Evolutionary conservation across 257 asterid genomes (phyloP), one percentile per base, ranked within the genome.

Genomic region (Lycium barbarum): DNA sequence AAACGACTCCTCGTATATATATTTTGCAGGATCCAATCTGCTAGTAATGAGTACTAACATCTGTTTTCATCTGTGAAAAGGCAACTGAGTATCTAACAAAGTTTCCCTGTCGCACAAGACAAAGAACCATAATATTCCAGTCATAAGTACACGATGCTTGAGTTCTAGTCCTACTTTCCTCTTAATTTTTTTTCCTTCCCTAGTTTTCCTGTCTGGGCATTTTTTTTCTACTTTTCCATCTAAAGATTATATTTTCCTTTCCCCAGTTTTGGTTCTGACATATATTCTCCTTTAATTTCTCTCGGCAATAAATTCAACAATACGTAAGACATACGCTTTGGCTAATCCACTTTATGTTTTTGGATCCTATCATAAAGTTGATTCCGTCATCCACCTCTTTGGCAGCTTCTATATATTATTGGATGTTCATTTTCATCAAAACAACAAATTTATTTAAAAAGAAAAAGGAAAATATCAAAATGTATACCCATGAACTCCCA

Each of bases 71-170:
- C 36, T 72, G 17, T n/a, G 17, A 72, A 45, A 72, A 6, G n/a
- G 38, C 59, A 33, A n/a, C 9, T 11, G 59, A 45, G 61, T 22
- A 47, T 47, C 61, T 47, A 49, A 22, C 81, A 49, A 49, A 74
- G 59, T 74, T 49, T 74, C 11, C 22, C 49, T 13, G 40, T 12
- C n/a, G 33, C 65, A 4, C 80, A 45, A 58, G 17, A 83, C 7
- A 49, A 15, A 66, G 66, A 81, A n/a, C 17, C 66, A 35, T 67
- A 67, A 36, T 36, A 67, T 66, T 63, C 51, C n/a, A 47, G 18
- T 53, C 62, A 74, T 62, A 74, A 47, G 43, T 49, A 74, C 43
- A 74, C 49, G 36, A 49, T 74, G 61, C 61, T 70, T 47, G 61
- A 20, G 81, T 47, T 72, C 38, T 49, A 71, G 38, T n/a, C 53